Conservation (phyloP, 768 basidiomycete genomes). For the Pholiota microspora region DNA sequence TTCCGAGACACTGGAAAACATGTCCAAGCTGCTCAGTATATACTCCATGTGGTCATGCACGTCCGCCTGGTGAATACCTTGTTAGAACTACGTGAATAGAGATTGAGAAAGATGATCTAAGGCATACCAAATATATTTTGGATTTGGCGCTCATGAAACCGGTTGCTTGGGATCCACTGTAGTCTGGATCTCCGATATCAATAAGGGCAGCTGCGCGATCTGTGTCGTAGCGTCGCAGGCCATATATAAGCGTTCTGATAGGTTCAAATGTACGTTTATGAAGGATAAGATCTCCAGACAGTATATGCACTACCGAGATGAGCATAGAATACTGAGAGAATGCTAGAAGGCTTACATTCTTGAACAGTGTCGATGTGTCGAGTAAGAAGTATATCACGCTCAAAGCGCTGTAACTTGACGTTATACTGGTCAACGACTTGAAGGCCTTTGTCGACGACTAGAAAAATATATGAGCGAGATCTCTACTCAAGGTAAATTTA, state of each 20-base stretch:
- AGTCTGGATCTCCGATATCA: constrained; percentile 37
- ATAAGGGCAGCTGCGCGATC: constrained; percentile 62
- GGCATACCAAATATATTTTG: constrained; percentile 52
- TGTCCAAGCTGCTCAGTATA: constrained; percentile 65
- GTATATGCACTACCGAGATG: constrained; percentile 60
- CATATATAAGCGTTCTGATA: constrained; percentile 65
- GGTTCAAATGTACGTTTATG: constrained; percentile 74
- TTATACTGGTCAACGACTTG: constrained; percentile 72
- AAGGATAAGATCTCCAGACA: constrained; percentile 62
- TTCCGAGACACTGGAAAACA: constrained; percentile 68
- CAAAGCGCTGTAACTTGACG: constrained; percentile 56
- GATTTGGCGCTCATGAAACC: constrained; percentile 69
- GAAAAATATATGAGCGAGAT: neutral
- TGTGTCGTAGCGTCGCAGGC: constrained; percentile 65
- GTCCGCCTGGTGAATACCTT: constrained; percentile 41
- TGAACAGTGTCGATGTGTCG: constrained; percentile 62
- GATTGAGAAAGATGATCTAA: neutral
- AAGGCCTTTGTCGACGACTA: constrained; percentile 67
- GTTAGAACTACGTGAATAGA: neutral
- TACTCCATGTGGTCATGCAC: constrained; percentile 78
- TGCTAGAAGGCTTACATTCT: constrained; percentile 38
- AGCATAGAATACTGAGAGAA: neutral
- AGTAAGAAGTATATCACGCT: constrained; percentile 56
- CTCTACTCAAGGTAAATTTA: neutral
- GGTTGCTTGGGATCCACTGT: constrained; percentile 35